These are phyloP conservation scores for Grammothele lineata DNA, from an alignment of 768 basidiomycete species.

Conservation along the genomic window DNA sequence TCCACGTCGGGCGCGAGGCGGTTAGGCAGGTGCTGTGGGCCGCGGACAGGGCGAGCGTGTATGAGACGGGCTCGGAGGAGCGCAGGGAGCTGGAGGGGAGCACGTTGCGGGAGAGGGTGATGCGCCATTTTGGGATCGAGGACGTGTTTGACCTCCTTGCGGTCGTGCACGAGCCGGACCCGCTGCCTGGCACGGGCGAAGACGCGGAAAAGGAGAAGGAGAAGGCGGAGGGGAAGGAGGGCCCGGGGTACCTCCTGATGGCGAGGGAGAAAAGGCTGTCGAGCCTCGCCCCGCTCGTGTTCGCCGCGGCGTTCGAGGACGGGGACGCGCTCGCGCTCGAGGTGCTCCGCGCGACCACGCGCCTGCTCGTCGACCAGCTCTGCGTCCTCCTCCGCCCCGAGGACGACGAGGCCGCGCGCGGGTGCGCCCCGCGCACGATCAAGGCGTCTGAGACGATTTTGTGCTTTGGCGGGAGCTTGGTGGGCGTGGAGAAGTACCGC, in stretches of 20 bases:
- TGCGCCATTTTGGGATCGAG: conserved; percentile 51
- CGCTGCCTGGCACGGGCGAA: conserved; percentile 24
- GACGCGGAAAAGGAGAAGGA: conserved; percentile 8
- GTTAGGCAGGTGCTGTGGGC: conserved; percentile 62
- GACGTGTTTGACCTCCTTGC: conserved; percentile 62
- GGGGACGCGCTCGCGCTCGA: conserved; percentile 59
- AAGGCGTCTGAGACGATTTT: conserved; percentile 55
- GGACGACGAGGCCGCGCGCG: conserved; percentile 1
- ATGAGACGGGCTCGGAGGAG: conserved; percentile 15
- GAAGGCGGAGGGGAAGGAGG: conserved; percentile 1
- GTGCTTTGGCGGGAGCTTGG: conserved; percentile 78
- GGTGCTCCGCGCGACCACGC: conserved; percentile 50
- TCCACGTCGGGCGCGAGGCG: conserved; percentile 72
- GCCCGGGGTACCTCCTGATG: conserved; percentile 24
- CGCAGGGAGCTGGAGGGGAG: conserved; percentile 5
- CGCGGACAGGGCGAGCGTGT: conserved; percentile 45
- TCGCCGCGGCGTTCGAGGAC: conserved; percentile 68
- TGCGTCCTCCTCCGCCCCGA: conserved; percentile 46
- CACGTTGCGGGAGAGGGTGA: conserved; percentile 42
- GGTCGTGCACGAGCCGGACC: conserved; percentile 62
- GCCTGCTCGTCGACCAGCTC: conserved; percentile 55
- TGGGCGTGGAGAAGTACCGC: conserved; percentile 58
- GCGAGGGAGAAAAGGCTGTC: conserved; percentile 73
- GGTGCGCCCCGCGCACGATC: conserved; percentile 28
- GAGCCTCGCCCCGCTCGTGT: conserved; percentile 71